Evolutionary conservation across 768 basidiomycete species (phyloP).

Genomic region (Pleurotus tuoliensis): DNA sequence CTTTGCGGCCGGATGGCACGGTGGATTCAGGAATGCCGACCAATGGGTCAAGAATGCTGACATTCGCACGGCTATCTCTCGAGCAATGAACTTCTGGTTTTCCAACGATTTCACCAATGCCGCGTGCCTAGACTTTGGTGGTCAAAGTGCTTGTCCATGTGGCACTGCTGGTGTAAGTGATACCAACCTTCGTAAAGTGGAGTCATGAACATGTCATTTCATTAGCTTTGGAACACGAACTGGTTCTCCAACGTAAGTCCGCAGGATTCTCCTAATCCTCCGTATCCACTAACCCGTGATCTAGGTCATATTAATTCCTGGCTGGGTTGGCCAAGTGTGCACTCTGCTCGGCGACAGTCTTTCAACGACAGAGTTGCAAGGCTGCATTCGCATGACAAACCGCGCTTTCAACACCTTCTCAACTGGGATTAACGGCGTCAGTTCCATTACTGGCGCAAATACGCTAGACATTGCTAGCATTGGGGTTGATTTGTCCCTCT

Average conservation of each 20-base stretch:
- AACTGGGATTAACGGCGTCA: slow-evolving; percentile 32
- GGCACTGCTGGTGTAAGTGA: slow-evolving; percentile 30
- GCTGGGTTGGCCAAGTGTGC: slow-evolving; percentile 43
- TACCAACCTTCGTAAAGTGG: slow-evolving; percentile 4
- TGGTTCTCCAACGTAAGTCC: slow-evolving; percentile 45
- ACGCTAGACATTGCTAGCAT: slow-evolving; percentile 45
- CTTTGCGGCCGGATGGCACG: slow-evolving; percentile 49
- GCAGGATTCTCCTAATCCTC: not conserved
- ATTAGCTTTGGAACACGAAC: slow-evolving; percentile 42
- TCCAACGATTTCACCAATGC: slow-evolving; percentile 41
- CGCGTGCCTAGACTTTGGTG: slow-evolving; percentile 44
- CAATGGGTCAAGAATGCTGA: slow-evolving; percentile 31
- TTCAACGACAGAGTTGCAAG: slow-evolving; percentile 24
- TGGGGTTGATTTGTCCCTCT: slow-evolving; percentile 35
- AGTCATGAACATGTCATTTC: not conserved
- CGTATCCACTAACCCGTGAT: not conserved
- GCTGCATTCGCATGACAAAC: slow-evolving; percentile 36
- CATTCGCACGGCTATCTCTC: slow-evolving; percentile 27
- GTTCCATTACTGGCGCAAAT: slow-evolving; percentile 50
- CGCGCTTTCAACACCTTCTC: slow-evolving; percentile 38
- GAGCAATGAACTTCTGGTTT: slow-evolving; percentile 52
- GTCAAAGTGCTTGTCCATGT: slow-evolving; percentile 42
- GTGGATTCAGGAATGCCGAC: slow-evolving; percentile 35
- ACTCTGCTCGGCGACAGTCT: slow-evolving; percentile 38
- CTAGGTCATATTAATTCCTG: slow-evolving; percentile 50